Evolutionary conservation across 2,329 filamentous ascomycete species (phyloP), one percentile per base, ranked within the genome.

Genomic region (Bimuria novae-zelandiae): DNA sequence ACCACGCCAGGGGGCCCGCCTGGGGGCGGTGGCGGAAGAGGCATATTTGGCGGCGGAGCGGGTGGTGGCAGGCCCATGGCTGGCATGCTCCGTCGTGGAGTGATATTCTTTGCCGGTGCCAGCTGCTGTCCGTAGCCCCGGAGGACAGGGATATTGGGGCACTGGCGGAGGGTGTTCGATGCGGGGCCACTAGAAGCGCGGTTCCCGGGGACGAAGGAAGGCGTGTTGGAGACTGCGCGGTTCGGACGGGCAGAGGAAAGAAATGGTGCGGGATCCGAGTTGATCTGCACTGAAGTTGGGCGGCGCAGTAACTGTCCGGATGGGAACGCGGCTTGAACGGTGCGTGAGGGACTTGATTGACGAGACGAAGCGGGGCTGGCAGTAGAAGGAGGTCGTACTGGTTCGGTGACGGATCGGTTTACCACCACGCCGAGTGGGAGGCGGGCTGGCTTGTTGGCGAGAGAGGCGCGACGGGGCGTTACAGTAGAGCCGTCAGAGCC

Each of bases 201-300:
- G 7, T 55, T 61, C 5, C 56, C 54, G 0, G 68, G 63, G 7
- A 70, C 59, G 27, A 69, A 71, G 0, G 68, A 72, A 2, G 69
- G 70, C 7, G 72, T 65, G 39, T 59, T 63, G 25, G 68, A 60
- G 30, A 70, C 63, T 51, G 61, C 56, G 35, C 64, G 66, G 32
- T 63, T 49, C 17, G 68, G 68, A 6, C 74, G 72, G 3, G 69
- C 57, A 1, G 71, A 68, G 23, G 73, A 72, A 6, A 79, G 67
- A 58, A 79, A 79, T 2, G 77, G 76, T 2, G 76, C 76, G 14
- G 65, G 72, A 37, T 74, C 67, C 8, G 76, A 67, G 23, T 75
- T 71, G 37, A 79, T 72, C 55, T 79, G 77, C 29, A 80, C 70
- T 25, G 75, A 79, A 14, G 69, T 69, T 11, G 77, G 77, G 16